Evolutionary conservation across 2,329 filamentous ascomycete genomes (phyloP), one percentile per base, ranked within the genome.

Genomic region (Cytospora paraplurivora): DNA sequence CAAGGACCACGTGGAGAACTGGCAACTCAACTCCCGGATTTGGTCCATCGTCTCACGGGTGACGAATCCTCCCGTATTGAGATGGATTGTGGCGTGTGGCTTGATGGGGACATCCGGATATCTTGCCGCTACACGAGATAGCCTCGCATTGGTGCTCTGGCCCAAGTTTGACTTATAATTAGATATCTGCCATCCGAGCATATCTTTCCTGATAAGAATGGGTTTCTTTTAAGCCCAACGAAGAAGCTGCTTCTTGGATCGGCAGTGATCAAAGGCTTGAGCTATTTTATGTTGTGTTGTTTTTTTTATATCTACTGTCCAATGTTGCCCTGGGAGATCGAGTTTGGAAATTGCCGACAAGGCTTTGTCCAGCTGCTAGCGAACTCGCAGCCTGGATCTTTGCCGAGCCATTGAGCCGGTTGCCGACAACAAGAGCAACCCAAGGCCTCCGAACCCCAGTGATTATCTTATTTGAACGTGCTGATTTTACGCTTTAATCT

Each of bases 401-500:
- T n/a, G n/a, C 19, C 41, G 17, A 44, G 41, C n/a, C 17, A 44
- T n/a, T 44, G 13, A n/a, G 41, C 41, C 41, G 41, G 10, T 17
- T 47, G 8, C 44, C 44, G 44, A 47, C 3, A 47, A 19, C n/a
- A 47, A 47, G 12, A 47, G 8, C 5, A 4, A 17, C 19, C 19
- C 44, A 47, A 12, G 3, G n/a, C 1, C 5, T 19, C 10, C 44
- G 12, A 19, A 47, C 44, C 15, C 21, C 19, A 35, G 13, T 19
- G 12, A 13, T 55, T 38, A 38, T 38, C 27, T 41, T 7, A 8
- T 56, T 7, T 19, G 13, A 38, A 49, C n/a, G 10, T 12, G 6
- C 41, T 35, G 15, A 12, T 49, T 69, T 69, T 51, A 70, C 68
- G 69, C 72, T 68, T 70, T 82, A 21, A 91, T 76, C 71, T 86